Conservation (phyloP, 352 stramenopile species). For the Globisporangium apiculatum region DNA sequence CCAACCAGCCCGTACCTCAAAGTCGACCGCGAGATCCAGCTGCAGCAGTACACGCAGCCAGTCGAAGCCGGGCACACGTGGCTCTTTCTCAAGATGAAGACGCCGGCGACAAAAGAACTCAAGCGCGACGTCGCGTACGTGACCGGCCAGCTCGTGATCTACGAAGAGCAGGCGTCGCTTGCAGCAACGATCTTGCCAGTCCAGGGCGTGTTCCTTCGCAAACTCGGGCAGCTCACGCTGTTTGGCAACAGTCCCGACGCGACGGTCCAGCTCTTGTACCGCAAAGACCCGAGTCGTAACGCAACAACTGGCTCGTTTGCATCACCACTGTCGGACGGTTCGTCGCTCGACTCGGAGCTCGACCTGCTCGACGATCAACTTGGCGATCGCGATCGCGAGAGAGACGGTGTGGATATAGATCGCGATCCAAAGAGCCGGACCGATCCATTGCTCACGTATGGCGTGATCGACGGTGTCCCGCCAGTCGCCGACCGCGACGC, state of each 20-base stretch:
- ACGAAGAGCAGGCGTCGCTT: conserved; percentile 73
- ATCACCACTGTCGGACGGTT: neutral
- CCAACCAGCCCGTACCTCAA: conserved; percentile 54
- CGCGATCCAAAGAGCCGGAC: no score
- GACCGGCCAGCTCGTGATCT: conserved; percentile 75
- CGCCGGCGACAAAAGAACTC: conserved; percentile 57
- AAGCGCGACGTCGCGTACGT: conserved; percentile 68
- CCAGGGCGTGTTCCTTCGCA: conserved; percentile 75
- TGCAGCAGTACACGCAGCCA: conserved; percentile 68
- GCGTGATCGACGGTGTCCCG: conserved; percentile 57
- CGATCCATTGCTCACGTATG: conserved; percentile 34
- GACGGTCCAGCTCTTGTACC: conserved; percentile 73
- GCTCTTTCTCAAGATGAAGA: conserved; percentile 80
- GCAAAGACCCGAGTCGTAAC: conserved; percentile 19
- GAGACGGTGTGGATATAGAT: no score
- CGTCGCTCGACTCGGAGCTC: conserved; percentile 16
- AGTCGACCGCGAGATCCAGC: conserved; percentile 63
- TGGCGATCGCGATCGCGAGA: no score
- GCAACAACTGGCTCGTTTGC: neutral
- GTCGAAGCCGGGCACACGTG: conserved; percentile 68
- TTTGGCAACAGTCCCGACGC: conserved; percentile 81
- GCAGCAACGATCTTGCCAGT: conserved; percentile 75
- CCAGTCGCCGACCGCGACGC: conserved; percentile 54
- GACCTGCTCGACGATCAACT: conserved; percentile 21
- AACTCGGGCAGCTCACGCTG: conserved; percentile 63